Evolutionary conservation across 306 rosid genomes (phyloP).

Genomic region (Gastrolobium bilobum): DNA sequence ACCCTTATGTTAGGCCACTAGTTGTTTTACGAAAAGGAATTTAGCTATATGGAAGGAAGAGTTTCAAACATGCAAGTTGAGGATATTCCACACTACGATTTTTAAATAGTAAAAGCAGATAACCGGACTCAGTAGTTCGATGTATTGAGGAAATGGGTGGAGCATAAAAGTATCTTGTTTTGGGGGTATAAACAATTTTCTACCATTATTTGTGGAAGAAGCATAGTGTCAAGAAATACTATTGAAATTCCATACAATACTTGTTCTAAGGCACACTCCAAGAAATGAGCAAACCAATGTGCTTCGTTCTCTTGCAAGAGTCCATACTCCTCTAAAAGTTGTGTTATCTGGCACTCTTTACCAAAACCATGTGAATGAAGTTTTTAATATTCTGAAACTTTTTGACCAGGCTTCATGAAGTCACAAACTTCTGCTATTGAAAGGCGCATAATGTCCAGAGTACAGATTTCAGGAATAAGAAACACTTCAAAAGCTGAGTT

Average conservation of each 20-base stretch:
- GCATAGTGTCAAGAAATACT: conserved; percentile 23
- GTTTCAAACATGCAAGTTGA: conserved; percentile 76
- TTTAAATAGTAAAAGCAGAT: conserved; percentile 70
- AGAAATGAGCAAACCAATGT: conserved; percentile 60
- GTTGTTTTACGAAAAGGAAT: conserved; percentile 83
- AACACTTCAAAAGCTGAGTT: conserved; percentile 26
- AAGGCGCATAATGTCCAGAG: conserved; percentile 73
- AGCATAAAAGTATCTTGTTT: conserved; percentile 70
- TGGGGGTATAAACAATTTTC: conserved; percentile 81
- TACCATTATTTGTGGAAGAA: conserved; percentile 58
- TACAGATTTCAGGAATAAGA: conserved; percentile 59
- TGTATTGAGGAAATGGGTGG: conserved; percentile 71
- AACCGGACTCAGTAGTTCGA: conserved; percentile 61
- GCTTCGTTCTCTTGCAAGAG: not conserved
- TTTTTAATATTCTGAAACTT: conserved; percentile 71
- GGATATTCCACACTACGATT: conserved; percentile 69
- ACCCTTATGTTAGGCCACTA: conserved; percentile 72
- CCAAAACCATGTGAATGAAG: conserved; percentile 82
- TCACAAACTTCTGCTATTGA: conserved; percentile 62
- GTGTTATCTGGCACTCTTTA: conserved; percentile 80
- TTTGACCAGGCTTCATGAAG: conserved; percentile 68
- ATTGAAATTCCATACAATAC: conserved; percentile 66
- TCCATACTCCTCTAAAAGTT: conserved; percentile 64
- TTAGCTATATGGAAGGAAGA: conserved; percentile 76
- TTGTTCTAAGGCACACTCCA: conserved; percentile 82